Percentiles rank a stretch among this genome's conserved stretches.
Evolutionary conservation across 2,329 filamentous ascomycete genomes (phyloP).

Genomic region (Aspergillus felis): DNA sequence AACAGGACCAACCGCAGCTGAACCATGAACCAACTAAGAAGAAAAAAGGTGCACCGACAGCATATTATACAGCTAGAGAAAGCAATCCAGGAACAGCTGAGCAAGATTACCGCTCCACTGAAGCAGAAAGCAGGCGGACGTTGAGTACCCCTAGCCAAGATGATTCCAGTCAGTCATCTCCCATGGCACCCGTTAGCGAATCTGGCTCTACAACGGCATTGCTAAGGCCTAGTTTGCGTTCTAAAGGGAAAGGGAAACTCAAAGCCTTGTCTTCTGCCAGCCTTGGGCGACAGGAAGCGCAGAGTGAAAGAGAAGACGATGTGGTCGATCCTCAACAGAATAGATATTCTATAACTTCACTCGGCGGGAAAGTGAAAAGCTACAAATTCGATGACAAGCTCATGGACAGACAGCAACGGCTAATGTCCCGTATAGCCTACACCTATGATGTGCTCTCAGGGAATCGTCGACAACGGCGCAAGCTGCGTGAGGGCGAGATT

Average conservation of each 20-base stretch:
- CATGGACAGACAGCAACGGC: conserved; percentile 36
- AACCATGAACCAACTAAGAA: conserved; percentile 6
- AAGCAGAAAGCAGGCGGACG: conserved; percentile 8
- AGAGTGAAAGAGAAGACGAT: conserved; percentile 22
- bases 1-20: conserved; percentile 3
- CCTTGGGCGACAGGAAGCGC: conserved; percentile 33
- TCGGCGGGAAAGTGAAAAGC: conserved; percentile 36
- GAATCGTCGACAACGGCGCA: conserved; percentile 32
- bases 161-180: conserved; percentile 18
- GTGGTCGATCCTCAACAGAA: conserved; percentile 5
- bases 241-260: conserved; percentile 20
- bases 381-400: conserved; percentile 45
- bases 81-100: not conserved
- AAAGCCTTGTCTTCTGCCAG: conserved; percentile 11
- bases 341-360: conserved; percentile 16
- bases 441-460: conserved; percentile 34
- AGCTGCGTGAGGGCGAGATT: conserved; percentile 55
- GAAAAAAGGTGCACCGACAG: conserved; percentile 20
- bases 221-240: conserved; percentile 18
- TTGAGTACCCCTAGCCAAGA: conserved; percentile 15
- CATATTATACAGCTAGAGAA: conserved; percentile 32
- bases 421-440: conserved; percentile 35
- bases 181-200: conserved; percentile 25
- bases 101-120: not conserved
- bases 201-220: conserved; percentile 33